Conservation (phyloP, 2,329 filamentous ascomycete species). For the Paraphaeosphaeria sporulosa region DNA sequence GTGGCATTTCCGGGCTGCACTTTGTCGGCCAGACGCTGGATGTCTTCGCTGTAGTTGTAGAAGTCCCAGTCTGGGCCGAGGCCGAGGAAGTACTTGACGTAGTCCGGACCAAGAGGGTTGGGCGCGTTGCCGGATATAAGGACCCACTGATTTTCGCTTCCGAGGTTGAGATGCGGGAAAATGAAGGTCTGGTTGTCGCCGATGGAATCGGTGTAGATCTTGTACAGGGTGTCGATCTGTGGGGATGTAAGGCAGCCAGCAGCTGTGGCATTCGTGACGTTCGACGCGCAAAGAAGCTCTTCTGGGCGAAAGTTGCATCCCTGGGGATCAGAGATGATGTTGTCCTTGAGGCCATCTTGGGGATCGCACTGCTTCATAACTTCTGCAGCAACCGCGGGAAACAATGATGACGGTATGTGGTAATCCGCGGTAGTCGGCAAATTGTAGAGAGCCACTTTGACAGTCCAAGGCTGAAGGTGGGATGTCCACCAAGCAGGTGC, state of each 20-base stretch:
- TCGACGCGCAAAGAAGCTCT: constrained; percentile 46
- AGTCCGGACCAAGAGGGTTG: constrained; percentile 49
- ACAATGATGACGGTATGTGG: constrained; percentile 55
- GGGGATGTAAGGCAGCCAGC: constrained; percentile 53
- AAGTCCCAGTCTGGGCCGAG: constrained; percentile 50
- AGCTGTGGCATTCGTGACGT: constrained; percentile 40
- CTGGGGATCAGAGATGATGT: constrained; percentile 55
- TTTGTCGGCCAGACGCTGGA: constrained; percentile 49
- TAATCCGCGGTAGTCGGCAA: constrained; percentile 54
- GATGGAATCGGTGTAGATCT: constrained; percentile 53
- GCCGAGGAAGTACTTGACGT: constrained; percentile 53
- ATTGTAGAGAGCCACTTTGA: constrained; percentile 58
- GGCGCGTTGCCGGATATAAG: constrained; percentile 49
- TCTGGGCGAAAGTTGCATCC: constrained; percentile 54
- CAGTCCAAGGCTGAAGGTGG: constrained; percentile 56
- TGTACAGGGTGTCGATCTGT: constrained; percentile 53
- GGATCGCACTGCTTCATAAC: constrained; percentile 60
- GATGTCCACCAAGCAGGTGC: constrained; percentile 60
- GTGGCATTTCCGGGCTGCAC: constrained; percentile 59
- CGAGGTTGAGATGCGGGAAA: constrained; percentile 50
- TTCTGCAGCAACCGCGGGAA: constrained; percentile 53
- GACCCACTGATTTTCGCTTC: constrained; percentile 49
- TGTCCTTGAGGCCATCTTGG: constrained; percentile 58
- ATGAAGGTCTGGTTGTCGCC: constrained; percentile 52
- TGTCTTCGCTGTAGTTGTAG: constrained; percentile 49